Conservation (phyloP, 2,329 filamentous ascomycete species). For the Cercospora sp. region DNA sequence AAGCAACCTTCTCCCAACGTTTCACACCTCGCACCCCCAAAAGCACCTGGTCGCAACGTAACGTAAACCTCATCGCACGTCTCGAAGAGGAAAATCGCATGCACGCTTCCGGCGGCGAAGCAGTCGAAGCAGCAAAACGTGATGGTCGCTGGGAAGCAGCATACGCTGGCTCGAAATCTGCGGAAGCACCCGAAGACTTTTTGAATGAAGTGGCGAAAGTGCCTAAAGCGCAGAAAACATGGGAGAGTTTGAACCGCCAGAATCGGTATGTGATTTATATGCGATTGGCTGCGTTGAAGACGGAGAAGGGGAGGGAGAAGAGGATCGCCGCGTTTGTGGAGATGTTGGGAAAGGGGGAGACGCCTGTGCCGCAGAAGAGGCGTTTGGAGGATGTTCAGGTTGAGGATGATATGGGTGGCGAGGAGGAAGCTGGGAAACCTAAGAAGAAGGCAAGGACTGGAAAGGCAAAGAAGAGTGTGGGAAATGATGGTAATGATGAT, state of each 20-base stretch:
- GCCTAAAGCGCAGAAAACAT: slow-evolving; percentile 43
- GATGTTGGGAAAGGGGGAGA: slow-evolving; percentile 24
- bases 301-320: slow-evolving; percentile 34
- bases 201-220: slow-evolving; percentile 44
- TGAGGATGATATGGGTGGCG: not conserved
- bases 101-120: slow-evolving; percentile 49
- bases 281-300: slow-evolving; percentile 47
- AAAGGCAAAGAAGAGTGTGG: not conserved
- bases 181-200: slow-evolving; percentile 54
- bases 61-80: slow-evolving; percentile 53
- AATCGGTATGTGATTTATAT: slow-evolving; percentile 51
- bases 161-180: slow-evolving; percentile 53
- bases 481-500: not conserved
- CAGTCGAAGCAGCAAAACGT: slow-evolving; percentile 56
- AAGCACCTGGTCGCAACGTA: slow-evolving; percentile 62
- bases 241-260: slow-evolving; percentile 47
- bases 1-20: slow-evolving; percentile 54
- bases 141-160: slow-evolving; percentile 62
- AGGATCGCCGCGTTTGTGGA: slow-evolving; percentile 43
- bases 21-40: slow-evolving; percentile 59
- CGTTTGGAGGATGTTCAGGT: not conserved
- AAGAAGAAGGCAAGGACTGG: not conserved
- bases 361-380: slow-evolving; percentile 21
- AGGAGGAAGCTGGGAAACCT: not conserved
- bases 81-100: slow-evolving; percentile 53